phyloP scores from a whole-genome alignment of 2,329 filamentous ascomycete species.

The Apiospora koreana region DNA sequence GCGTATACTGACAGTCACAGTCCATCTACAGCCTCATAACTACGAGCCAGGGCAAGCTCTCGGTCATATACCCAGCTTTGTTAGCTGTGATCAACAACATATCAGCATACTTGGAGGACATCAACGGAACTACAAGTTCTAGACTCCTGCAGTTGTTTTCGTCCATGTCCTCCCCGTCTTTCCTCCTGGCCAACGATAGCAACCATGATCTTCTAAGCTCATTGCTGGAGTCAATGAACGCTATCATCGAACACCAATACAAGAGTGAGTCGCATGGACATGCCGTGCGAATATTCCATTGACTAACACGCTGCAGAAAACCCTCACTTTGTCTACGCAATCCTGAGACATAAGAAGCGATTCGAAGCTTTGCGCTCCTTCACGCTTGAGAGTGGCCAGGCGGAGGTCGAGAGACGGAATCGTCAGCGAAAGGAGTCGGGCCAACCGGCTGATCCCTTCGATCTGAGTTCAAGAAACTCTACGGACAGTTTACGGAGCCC shows the following conservation, averaged over 20 bases:
- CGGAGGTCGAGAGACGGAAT: slow-evolving; percentile 82
- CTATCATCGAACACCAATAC: slow-evolving; percentile 88
- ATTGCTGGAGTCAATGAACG: slow-evolving; percentile 84
- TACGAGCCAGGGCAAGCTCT: slow-evolving; percentile 84
- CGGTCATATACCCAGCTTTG: slow-evolving; percentile 88
- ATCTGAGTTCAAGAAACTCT: slow-evolving; percentile 57
- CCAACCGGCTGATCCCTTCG: slow-evolving; percentile 50
- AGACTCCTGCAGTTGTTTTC: slow-evolving; percentile 86
- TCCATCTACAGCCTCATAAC: slow-evolving; percentile 93
- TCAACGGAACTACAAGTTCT: slow-evolving; percentile 73
- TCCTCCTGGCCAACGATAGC: slow-evolving; percentile 86
- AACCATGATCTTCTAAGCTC: slow-evolving; percentile 83
- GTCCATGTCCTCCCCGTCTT: slow-evolving; percentile 91
- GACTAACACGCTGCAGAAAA: slow-evolving; percentile 60
- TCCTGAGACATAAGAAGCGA: slow-evolving; percentile 77
- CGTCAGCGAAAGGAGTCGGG: slow-evolving; percentile 67
- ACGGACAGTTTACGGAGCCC: slow-evolving; percentile 69
- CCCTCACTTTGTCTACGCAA: slow-evolving; percentile 74
- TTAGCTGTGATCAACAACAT: slow-evolving; percentile 94
- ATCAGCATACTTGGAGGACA: slow-evolving; percentile 76
- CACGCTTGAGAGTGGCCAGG: slow-evolving; percentile 87
- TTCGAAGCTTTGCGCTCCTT: slow-evolving; percentile 86
- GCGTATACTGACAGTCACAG: slow-evolving; percentile 40
- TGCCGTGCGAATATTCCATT: not conserved
- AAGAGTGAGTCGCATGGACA: slow-evolving; percentile 53